Percentiles rank a stretch among this genome's conserved stretches.
Conservation (phyloP, 176 grass and related monocot species). For the Microstegium vimineum region DNA sequence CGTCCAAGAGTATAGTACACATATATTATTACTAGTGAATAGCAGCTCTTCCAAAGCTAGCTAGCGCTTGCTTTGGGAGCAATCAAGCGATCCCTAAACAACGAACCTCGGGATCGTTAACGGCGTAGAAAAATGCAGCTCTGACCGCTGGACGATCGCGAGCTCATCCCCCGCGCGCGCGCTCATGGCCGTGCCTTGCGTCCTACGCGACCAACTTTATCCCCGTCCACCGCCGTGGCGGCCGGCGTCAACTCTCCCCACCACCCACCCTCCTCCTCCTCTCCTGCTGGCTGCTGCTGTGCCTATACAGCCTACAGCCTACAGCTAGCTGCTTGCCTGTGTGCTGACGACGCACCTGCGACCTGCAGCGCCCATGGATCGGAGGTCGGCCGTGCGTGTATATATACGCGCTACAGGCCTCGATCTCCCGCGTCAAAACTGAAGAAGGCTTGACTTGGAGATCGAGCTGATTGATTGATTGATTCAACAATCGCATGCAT, state of each 20-base stretch:
- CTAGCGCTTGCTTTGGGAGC: slow-evolving; percentile 46
- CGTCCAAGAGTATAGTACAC: neutral
- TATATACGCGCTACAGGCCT: slow-evolving; percentile 40
- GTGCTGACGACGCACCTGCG: slow-evolving; percentile 24
- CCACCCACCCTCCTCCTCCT: neutral
- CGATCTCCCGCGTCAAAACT: slow-evolving; percentile 47
- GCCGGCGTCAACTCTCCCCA: slow-evolving; percentile 80
- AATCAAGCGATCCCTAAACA: slow-evolving; percentile 61
- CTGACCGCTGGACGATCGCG: slow-evolving; percentile 36
- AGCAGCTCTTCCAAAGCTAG: slow-evolving; percentile 37
- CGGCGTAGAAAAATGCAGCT: slow-evolving; percentile 53
- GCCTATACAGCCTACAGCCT: neutral
- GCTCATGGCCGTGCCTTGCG: slow-evolving; percentile 59
- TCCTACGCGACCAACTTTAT: slow-evolving; percentile 76
- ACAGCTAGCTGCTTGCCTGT: neutral
- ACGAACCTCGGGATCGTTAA: slow-evolving; percentile 92
- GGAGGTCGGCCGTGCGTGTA: neutral
- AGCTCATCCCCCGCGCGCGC: neutral
- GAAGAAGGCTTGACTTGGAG: slow-evolving; percentile 14
- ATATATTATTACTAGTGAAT: neutral
- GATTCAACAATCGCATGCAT: neutral
- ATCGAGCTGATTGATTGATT: neutral
- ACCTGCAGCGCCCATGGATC: slow-evolving; percentile 4
- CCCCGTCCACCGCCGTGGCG: slow-evolving; percentile 78
- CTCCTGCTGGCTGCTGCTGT: neutral